Conservation (phyloP, 2,329 filamentous ascomycete species). For the Ceratocystis destructans region DNA sequence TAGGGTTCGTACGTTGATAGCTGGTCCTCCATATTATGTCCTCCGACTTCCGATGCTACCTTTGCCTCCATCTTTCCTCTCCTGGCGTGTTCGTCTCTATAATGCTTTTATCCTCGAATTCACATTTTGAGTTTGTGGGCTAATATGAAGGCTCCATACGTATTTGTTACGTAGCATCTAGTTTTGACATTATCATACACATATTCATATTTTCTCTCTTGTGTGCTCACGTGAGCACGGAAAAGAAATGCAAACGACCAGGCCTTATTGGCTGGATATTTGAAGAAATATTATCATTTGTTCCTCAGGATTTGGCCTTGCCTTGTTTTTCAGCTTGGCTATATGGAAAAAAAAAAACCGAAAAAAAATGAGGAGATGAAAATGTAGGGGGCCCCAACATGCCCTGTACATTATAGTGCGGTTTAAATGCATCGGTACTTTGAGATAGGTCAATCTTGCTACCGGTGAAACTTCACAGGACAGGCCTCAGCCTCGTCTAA, state of each 20-base stretch:
- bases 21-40: no score
- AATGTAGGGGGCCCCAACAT: not conserved
- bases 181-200: no score
- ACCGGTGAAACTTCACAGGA: not conserved
- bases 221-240: not conserved
- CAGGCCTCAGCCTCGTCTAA: constrained; percentile 1
- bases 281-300: not conserved
- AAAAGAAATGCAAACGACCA: not conserved
- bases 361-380: not conserved
- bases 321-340: not conserved
- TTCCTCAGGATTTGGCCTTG: not conserved
- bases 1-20: no score
- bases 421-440: not conserved
- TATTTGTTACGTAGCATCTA: no score
- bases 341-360: not conserved
- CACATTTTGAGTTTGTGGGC: no score
- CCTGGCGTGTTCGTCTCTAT: no score
- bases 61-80: no score
- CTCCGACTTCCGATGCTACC: no score
- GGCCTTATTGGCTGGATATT: not conserved
- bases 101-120: no score
- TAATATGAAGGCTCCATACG: no score
- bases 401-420: not conserved
- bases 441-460: not conserved
- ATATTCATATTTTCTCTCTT: not conserved